Conservation (phyloP, 2,329 filamentous ascomycete species). For the Nemania diffusa region DNA sequence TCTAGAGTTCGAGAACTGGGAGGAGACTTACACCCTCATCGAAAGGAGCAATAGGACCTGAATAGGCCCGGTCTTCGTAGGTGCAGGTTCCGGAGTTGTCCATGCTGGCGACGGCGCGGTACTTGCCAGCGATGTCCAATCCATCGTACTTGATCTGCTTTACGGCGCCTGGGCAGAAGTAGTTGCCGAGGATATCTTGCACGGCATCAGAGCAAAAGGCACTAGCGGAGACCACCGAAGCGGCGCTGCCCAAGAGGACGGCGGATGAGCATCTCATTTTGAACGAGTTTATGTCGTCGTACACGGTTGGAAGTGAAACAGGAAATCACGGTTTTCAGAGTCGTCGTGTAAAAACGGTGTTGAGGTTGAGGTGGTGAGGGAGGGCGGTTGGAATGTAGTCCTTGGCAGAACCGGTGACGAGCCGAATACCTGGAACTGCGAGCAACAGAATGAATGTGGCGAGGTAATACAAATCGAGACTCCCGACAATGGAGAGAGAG, state of each 20-base stretch:
- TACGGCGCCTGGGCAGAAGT: conserved; percentile 55
- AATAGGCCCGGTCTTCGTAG: conserved; percentile 63
- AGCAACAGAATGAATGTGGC: conserved; percentile 40
- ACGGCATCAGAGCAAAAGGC: conserved; percentile 41
- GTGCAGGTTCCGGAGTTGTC: conserved; percentile 64
- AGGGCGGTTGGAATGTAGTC: conserved; percentile 27
- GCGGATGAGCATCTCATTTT: conserved; percentile 45
- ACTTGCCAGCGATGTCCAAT: conserved; percentile 68
- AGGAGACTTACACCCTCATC: conserved; percentile 71
- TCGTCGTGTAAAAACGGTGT: conserved; percentile 3
- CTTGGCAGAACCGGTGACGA: conserved; percentile 5
- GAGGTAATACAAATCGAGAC: conserved; percentile 30
- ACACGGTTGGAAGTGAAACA: conserved; percentile 6
- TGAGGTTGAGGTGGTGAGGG: conserved; percentile 13
- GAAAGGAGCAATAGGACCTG: conserved; percentile 72
- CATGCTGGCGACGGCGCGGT: conserved; percentile 73
- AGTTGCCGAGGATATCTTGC: conserved; percentile 44
- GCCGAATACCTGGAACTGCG: conserved; percentile 16
- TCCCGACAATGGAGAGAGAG: conserved; percentile 35
- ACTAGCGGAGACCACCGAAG: conserved; percentile 43
- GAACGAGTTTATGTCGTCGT: conserved; percentile 15
- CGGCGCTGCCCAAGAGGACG: conserved; percentile 43
- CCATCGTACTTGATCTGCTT: conserved; percentile 74
- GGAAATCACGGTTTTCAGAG: conserved; percentile 10
- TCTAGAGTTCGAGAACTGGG: not conserved